Evolutionary conservation across 2,329 filamentous ascomycete species (phyloP).

Genomic region (Diaporthe caulivora): DNA sequence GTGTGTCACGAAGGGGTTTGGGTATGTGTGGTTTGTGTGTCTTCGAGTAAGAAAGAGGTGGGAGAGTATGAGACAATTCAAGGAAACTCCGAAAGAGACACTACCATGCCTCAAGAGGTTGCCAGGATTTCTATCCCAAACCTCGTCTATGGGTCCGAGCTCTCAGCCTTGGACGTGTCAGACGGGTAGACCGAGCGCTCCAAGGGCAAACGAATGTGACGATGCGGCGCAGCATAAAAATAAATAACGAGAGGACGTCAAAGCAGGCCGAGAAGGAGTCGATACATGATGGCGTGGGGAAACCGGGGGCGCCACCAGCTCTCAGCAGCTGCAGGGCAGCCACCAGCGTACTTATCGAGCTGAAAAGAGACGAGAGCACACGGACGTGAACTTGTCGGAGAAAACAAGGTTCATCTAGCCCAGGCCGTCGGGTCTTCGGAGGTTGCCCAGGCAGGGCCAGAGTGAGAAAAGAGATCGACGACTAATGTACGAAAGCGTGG

Average conservation of each 20-base stretch:
- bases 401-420: constrained; percentile 30
- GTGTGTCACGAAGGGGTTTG: not conserved
- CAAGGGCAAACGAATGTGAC: constrained; percentile 4
- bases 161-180: constrained; percentile 2
- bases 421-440: constrained; percentile 22
- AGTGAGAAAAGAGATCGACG: constrained; percentile 14
- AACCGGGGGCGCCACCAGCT: constrained; percentile 16
- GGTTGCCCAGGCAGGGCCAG: constrained; percentile 7
- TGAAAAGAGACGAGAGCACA: not conserved
- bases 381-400: constrained; percentile 12
- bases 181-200: constrained; percentile 13
- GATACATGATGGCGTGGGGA: not conserved
- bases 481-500: constrained; percentile 29
- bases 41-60: not conserved
- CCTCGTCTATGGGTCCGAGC: constrained; percentile 14
- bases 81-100: constrained; percentile 5
- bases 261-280: not conserved
- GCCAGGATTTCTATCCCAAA: constrained; percentile 17
- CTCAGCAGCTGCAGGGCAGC: constrained; percentile 27
- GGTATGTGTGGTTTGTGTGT: not conserved
- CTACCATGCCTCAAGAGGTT: constrained; percentile 7
- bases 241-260: not conserved
- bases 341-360: constrained; percentile 10
- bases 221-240: constrained; percentile 8
- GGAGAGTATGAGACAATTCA: not conserved